phyloP scores from a whole-genome alignment of 371 early-diverging fungal species.

The Mucor sp. region DNA sequence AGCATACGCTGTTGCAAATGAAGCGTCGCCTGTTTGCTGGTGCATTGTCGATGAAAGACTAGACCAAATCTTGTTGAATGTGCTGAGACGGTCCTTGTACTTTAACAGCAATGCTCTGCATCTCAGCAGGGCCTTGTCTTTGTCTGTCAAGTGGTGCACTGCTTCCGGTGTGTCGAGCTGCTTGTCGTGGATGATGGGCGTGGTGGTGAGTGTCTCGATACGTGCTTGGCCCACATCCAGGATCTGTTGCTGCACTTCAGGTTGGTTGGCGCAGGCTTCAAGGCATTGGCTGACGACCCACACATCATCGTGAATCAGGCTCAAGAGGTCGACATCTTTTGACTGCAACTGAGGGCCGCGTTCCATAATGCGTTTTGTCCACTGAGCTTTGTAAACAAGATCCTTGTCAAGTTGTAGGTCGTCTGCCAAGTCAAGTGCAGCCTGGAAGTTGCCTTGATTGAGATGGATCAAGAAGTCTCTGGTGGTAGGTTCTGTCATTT shows the following conservation, averaged over 20 bases:
- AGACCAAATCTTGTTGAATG: constrained; percentile 60
- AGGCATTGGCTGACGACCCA: constrained; percentile 68
- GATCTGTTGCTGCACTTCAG: constrained; percentile 43
- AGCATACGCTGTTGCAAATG: constrained; percentile 40
- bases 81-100: constrained; percentile 69
- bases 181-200: constrained; percentile 34
- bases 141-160: neutral
- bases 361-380: constrained; percentile 34
- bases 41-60: constrained; percentile 3
- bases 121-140: constrained; percentile 7
- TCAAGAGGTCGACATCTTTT: constrained; percentile 52
- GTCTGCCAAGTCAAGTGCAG: constrained; percentile 65
- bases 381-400: constrained; percentile 66
- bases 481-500: constrained; percentile 38
- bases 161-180: neutral
- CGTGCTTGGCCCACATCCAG: constrained; percentile 59
- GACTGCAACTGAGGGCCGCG: constrained; percentile 19
- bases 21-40: neutral
- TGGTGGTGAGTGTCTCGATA: constrained; percentile 45
- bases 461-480: constrained; percentile 42
- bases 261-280: constrained; percentile 31
- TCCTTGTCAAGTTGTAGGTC: constrained; percentile 62
- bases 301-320: constrained; percentile 57
- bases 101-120: constrained; percentile 58
- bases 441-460: constrained; percentile 57